Percentiles rank a stretch among this genome's conserved stretches.
Evolutionary conservation across 2,329 filamentous ascomycete species (phyloP).

Genomic region (Biscogniauxia mediterranea): DNA sequence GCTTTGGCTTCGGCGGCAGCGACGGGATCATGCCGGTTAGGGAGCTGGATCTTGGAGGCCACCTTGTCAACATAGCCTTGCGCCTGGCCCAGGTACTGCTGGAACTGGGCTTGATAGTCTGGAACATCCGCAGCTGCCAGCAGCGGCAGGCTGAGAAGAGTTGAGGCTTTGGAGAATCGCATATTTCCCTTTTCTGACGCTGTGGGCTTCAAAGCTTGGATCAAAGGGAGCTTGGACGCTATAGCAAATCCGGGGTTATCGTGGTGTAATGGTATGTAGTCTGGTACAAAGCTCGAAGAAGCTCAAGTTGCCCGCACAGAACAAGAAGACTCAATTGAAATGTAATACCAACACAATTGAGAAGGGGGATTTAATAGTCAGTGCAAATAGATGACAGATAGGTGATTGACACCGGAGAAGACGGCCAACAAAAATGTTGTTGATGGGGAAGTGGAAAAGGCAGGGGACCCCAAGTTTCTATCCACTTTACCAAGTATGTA

Average conservation of each 20-base stretch:
- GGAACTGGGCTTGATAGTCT: conserved; percentile 62
- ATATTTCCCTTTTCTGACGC: conserved; percentile 39
- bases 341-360: background rate
- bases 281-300: background rate
- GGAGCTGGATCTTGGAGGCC: conserved; percentile 50
- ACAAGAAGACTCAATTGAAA: background rate
- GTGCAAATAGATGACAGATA: background rate
- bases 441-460: background rate
- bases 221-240: conserved; percentile 1
- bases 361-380: background rate
- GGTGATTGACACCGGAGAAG: background rate
- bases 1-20: conserved; percentile 50
- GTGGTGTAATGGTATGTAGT: background rate
- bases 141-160: conserved; percentile 55
- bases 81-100: conserved; percentile 61
- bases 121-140: conserved; percentile 53
- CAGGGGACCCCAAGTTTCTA: background rate
- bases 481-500: background rate
- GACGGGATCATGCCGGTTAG: conserved; percentile 40
- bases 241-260: conserved; percentile 2
- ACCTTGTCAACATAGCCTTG: conserved; percentile 53
- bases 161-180: conserved; percentile 54
- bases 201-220: conserved; percentile 9
- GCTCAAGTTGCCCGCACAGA: no score
- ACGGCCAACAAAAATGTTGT: background rate